These are phyloP conservation scores for Chlamydomonas schloesseri DNA, from an alignment of 139 green algal species.

Conservation along the genomic window DNA sequence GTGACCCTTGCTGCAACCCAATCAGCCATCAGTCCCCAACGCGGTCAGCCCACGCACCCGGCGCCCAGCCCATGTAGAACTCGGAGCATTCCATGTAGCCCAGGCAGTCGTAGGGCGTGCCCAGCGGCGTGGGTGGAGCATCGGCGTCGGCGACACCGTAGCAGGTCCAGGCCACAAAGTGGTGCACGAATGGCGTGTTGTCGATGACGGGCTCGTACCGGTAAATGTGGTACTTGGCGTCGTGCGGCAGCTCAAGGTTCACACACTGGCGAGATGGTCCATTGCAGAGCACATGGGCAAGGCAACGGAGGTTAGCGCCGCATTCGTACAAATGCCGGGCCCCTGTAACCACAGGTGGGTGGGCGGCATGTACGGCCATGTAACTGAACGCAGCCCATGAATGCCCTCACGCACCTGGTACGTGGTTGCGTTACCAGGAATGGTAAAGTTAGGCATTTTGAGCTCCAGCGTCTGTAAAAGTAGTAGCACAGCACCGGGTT, in stretches of 20 bases:
- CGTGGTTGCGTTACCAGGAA: not conserved
- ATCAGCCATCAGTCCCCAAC: too few relatives aligned
- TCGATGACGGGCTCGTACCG: constrained; percentile 22
- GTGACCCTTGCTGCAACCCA: too few relatives aligned
- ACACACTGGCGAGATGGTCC: constrained; percentile 15
- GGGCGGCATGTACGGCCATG: too few relatives aligned
- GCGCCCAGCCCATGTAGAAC: constrained; percentile 30
- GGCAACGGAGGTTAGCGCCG: too few relatives aligned
- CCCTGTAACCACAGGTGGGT: too few relatives aligned
- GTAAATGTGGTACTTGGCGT: constrained; percentile 38
- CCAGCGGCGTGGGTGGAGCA: not conserved
- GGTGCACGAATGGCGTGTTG: constrained; percentile 1
- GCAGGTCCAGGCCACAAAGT: constrained; percentile 18
- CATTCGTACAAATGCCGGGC: too few relatives aligned
- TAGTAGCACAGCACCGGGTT: too few relatives aligned
- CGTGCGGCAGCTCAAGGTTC: constrained; percentile 3
- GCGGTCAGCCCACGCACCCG: not conserved
- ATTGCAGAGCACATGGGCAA: too few relatives aligned
- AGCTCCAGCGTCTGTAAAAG: constrained; percentile 7
- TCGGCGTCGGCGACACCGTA: not conserved
- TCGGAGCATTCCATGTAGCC: constrained; percentile 28
- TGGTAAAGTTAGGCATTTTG: not conserved
- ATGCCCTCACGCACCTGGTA: too few relatives aligned
- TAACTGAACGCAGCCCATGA: too few relatives aligned
- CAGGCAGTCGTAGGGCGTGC: constrained; percentile 11